Evolutionary conservation across 2,329 filamentous ascomycete species (phyloP).

Genomic region (Alternaria ventricosa): DNA sequence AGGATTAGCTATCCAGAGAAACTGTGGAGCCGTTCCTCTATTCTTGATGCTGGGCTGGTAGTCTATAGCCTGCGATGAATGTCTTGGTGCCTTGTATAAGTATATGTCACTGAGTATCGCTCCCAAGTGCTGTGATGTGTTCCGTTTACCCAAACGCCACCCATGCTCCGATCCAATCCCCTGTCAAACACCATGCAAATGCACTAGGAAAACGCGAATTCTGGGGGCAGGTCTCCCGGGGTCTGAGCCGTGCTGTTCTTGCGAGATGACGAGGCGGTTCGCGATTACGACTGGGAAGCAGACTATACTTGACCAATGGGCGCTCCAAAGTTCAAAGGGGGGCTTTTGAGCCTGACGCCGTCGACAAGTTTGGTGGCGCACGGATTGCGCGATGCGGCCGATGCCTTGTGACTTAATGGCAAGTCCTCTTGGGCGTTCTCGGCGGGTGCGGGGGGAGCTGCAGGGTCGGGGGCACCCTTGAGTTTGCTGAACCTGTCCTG

Average conservation of each 20-base stretch:
- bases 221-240: background rate
- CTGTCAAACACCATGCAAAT: background rate
- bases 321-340: conserved; percentile 44
- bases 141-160: background rate
- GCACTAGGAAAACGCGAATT: background rate
- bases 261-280: background rate
- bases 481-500: conserved; percentile 26
- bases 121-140: background rate
- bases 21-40: background rate
- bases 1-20: background rate
- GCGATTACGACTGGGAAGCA: background rate
- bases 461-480: conserved; percentile 21
- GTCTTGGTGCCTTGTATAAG: conserved; percentile 1
- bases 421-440: conserved; percentile 2
- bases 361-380: conserved; percentile 35
- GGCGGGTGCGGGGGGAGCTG: background rate
- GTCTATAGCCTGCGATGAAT: conserved; percentile 25
- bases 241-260: background rate
- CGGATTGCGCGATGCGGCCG: conserved; percentile 23
- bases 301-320: conserved; percentile 39
- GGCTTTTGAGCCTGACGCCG: conserved; percentile 45
- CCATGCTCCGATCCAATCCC: background rate
- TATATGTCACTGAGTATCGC: conserved; percentile 16
- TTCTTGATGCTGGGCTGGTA: conserved; percentile 21
- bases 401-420: conserved; percentile 29